phyloP scores from a whole-genome alignment of 2,329 filamentous ascomycete genomes.

The Hymenoscyphus infarciens region DNA sequence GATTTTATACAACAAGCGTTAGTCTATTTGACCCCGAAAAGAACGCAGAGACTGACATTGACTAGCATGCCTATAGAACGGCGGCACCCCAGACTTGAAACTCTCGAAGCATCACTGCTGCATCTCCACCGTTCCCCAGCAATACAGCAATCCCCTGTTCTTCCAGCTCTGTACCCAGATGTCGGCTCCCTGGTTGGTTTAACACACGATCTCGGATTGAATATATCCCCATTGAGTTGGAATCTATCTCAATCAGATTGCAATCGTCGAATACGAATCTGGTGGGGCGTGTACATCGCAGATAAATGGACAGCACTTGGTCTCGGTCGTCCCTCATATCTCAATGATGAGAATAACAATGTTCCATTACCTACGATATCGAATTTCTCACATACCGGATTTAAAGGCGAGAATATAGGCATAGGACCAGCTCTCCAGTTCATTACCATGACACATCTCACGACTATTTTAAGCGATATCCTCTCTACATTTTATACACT shows the following conservation, averaged over 20 bases:
- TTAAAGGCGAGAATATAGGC: constrained; percentile 34
- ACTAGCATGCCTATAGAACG: constrained; percentile 27
- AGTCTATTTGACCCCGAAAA: neutral
- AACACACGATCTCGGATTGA: constrained; percentile 33
- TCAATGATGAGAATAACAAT: constrained; percentile 30
- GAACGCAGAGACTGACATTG: neutral
- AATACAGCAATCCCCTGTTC: constrained; percentile 16
- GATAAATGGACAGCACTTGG: constrained; percentile 59
- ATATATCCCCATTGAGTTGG: constrained; percentile 31
- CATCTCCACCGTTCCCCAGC: constrained; percentile 23
- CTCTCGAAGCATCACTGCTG: constrained; percentile 27
- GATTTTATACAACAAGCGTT: constrained; percentile 26
- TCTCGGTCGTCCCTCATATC: constrained; percentile 50
- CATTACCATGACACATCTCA: constrained; percentile 48
- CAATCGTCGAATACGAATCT: constrained; percentile 49
- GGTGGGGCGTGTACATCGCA: constrained; percentile 63
- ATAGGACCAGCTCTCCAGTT: constrained; percentile 36
- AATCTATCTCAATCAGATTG: constrained; percentile 29
- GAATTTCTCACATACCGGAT: constrained; percentile 26
- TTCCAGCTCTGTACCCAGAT: constrained; percentile 16
- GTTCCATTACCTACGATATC: constrained; percentile 45
- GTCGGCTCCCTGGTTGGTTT: constrained; percentile 25
- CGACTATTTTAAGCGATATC: constrained; percentile 49
- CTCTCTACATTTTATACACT: constrained; percentile 46
- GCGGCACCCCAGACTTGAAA: constrained; percentile 27